Evolutionary conservation across 805 yeast genomes (phyloP), one percentile per base, ranked within the genome.

Genomic region (Yarrowia sp.): DNA sequence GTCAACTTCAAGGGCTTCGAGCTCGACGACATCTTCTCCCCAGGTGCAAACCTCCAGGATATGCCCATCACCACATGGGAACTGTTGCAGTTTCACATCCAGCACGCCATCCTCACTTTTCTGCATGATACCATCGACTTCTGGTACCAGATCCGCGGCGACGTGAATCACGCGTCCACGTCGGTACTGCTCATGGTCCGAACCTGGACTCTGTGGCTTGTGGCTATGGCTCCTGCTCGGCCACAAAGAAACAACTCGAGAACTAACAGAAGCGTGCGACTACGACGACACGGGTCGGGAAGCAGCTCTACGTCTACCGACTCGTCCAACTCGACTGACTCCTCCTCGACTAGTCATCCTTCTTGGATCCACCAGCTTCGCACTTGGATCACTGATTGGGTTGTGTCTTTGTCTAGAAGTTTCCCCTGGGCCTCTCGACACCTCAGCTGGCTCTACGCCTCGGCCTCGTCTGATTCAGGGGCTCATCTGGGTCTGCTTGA

Each of bases 1-100:
- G 39, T 64, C 22, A 64, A 35, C 32, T 32, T 57, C 58, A 66
- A 58, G 47, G 70, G 70, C 35, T 68, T 70, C 45, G 60, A 68
- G 41, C 64, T 69, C 22, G 72, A 70, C 22, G 17, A 62, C 18
- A 65, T 69, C 45, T 65, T 69, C 35, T 47, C 67, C 4, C 65
- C 71, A 1, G 72, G 71, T 14, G 65, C 71, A 0, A 68, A 68
- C 15, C 42, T 51, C 11, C 42, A 65, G 31, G 42, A 38, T 41
- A 41, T 66, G 43, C 48, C 65, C 15, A 42, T 32, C 51, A 28
- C 62, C 14, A 69, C 71, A n/a, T 48, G 66, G 66, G 58, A 64
- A 8, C 45, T 70, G 47, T 64, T 70, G 51, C 39, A 51, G 62
- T 69, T 69, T 50, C 69, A 69, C 22, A n/a, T 70, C 6, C 36